Base-by-base conservation (phyloP, 1,284 basidiomycete genomes). In the Ceratobasidium papillatum region DNA sequence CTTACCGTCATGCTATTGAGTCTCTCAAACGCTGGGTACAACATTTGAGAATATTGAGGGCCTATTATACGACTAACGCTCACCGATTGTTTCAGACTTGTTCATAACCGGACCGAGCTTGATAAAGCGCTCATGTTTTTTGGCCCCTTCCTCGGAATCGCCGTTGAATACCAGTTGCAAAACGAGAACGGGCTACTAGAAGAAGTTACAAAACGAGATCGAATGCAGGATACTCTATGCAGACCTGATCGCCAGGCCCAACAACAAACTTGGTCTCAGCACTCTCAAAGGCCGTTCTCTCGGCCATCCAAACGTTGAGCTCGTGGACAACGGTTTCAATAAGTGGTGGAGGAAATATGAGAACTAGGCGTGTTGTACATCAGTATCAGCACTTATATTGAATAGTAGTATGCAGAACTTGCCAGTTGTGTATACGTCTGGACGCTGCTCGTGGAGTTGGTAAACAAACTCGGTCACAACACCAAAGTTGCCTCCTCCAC, bases 401-500 rank as follows among this genome's bases (percentile, higher is more conserved):
- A 38, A 3, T 22, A 17, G 27, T 61, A 30, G 25, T 9, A 61
- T 17, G 5, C 2, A 1, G 30, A 1, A 64, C 62, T 11, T 19
- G 49, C 62, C 41, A 47, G 14, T 30, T 4, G 41, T 30, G 47
- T 72, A 72, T 9, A 75, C n/a, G 27, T 75, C 32, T 4, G 43
- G 22, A 30, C 68, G 58, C 34, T 76, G 75, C 17, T 76, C 71
- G 54, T 74, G 74, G 9, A 77, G 27, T 27, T 68, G 61, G 27
- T 77, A 59, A 2, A 56, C 65, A 58, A 78, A 75, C 36, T 76
- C 62, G 12, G 76, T 74, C 7, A 77, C 73, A 47, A 75, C 36
- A 19, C 77, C 77, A 54, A 78, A 78, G 45, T 78, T 77, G n/a
- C 64, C 68, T 2, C 77, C 77, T 22, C 74, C 76, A 58, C 79